These are phyloP conservation scores for Fusarium sp. DNA, from an alignment of 2,329 filamentous ascomycete species.

Conservation along the genomic window DNA sequence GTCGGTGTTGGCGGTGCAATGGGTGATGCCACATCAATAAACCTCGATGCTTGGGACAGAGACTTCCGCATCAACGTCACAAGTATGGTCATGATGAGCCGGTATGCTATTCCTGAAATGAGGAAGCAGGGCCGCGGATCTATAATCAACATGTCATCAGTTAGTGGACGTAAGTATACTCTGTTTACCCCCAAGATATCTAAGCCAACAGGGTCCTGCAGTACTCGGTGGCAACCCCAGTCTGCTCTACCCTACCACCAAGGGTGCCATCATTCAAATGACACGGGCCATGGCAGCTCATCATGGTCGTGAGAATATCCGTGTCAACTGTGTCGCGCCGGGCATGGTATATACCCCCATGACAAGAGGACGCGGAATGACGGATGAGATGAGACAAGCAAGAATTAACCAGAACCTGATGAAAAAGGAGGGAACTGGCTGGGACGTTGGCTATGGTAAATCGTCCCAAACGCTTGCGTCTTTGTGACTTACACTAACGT, in stretches of 20 bases:
- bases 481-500: not conserved
- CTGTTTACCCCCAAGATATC: no score
- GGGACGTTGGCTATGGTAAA: conserved; percentile 5
- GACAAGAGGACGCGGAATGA: conserved; percentile 6
- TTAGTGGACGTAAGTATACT: not conserved
- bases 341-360: conserved; percentile 8
- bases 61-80: conserved; percentile 9
- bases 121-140: conserved; percentile 3
- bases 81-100: conserved; percentile 11
- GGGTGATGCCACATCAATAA: not conserved
- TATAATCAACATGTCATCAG: conserved; percentile 4
- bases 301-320: not conserved
- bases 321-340: not conserved
- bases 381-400: conserved; percentile 7
- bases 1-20: conserved; percentile 2
- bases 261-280: conserved; percentile 8
- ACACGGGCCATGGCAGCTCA: conserved; percentile 8
- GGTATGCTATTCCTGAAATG: conserved; percentile 1
- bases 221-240: conserved; percentile 5
- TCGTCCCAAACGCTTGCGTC: not conserved
- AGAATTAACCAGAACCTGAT: conserved; percentile 9
- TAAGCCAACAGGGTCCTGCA: not conserved
- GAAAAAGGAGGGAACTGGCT: conserved; percentile 10
- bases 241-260: not conserved
- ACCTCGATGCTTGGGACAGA: conserved; percentile 6